Conservation (phyloP, 2,329 filamentous ascomycete genomes). For the Nemania sp. region DNA sequence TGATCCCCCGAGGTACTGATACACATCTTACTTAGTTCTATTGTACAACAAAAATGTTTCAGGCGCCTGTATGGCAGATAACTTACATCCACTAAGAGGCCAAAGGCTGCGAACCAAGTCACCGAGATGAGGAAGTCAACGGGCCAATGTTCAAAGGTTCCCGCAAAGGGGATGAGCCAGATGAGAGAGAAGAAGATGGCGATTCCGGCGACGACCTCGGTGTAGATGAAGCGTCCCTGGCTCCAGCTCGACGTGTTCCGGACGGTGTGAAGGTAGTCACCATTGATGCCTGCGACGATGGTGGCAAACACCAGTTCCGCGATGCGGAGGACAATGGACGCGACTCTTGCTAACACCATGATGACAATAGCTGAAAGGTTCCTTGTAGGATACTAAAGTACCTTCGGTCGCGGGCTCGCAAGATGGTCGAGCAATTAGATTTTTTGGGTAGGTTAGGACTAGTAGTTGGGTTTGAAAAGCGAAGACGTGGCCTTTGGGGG, state of each 20-base stretch:
- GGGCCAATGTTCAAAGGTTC: constrained; percentile 71
- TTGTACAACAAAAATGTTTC: background rate
- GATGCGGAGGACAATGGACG: constrained; percentile 62
- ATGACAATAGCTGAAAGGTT: constrained; percentile 26
- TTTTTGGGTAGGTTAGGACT: background rate
- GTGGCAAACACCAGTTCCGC: constrained; percentile 71
- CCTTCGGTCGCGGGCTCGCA: background rate
- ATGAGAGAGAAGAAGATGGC: constrained; percentile 71
- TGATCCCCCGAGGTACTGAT: constrained; percentile 39
- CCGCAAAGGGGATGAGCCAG: constrained; percentile 73
- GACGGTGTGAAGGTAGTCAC: constrained; percentile 63
- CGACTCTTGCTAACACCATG: constrained; percentile 59
- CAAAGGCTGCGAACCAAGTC: constrained; percentile 72
- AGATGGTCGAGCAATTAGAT: background rate
- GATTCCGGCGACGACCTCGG: constrained; percentile 70
- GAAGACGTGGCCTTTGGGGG: background rate
- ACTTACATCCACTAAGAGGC: constrained; percentile 65
- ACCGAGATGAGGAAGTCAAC: constrained; percentile 71
- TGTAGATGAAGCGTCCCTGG: constrained; percentile 73
- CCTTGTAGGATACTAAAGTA: background rate
- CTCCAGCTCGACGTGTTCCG: constrained; percentile 54
- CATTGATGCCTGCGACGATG: constrained; percentile 73
- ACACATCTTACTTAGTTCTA: constrained; percentile 5
- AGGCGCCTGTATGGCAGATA: background rate
- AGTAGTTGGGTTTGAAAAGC: background rate